Evolutionary conservation across 345 rosid genomes (phyloP).

Genomic region (Corchorus olitorius): DNA sequence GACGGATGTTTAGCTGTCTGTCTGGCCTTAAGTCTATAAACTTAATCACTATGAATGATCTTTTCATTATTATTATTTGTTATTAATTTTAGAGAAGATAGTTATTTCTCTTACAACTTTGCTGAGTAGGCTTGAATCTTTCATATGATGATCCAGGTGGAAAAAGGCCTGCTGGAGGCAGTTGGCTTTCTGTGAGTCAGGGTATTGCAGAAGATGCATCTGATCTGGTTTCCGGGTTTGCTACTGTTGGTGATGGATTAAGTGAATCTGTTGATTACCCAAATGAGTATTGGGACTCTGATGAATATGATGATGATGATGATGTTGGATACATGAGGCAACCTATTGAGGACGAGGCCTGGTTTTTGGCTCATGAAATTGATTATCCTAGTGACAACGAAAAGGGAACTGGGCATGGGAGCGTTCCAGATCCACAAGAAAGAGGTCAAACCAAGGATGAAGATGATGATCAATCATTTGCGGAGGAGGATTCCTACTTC

Average conservation of each 20-base stretch:
- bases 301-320: constrained; percentile 96
- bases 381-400: constrained; percentile 99
- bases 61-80: not conserved
- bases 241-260: constrained; percentile 93
- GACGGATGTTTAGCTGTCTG: not conserved
- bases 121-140: constrained; percentile 13
- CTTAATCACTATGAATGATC: not conserved
- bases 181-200: constrained; percentile 97
- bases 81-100: not conserved
- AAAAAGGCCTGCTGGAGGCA: constrained; percentile 80
- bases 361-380: constrained; percentile 99
- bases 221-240: constrained; percentile 98
- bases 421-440: constrained; percentile 84
- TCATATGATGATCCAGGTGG: constrained; percentile 58
- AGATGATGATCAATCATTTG: constrained; percentile 88
- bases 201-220: constrained; percentile 97
- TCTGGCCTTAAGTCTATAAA: not conserved
- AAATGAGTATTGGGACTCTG: constrained; percentile 98
- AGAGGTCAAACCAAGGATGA: constrained; percentile 78
- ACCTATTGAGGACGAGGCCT: constrained; percentile 96
- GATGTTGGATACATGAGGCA: constrained; percentile 98
- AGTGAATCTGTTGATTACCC: constrained; percentile 92
- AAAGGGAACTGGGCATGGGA: constrained; percentile 78
- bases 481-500: constrained; percentile 94
- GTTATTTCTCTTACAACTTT: constrained; percentile 1